Evolutionary conservation across 179 eudicot genomes (phyloP).

Genomic region (Vitellaria paradoxa): DNA sequence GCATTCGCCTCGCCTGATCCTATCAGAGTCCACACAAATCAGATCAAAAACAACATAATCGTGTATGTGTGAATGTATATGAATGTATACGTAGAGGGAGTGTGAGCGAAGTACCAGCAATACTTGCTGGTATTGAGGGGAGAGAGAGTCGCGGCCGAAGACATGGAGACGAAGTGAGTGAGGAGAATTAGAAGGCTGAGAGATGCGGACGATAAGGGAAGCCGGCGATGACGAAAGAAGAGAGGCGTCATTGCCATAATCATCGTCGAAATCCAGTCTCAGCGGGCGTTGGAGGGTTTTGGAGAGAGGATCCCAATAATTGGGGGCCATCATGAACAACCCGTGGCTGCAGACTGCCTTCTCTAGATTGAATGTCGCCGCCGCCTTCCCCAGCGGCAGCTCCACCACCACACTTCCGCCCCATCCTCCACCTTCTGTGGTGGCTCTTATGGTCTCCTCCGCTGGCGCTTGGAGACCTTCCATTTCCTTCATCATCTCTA

Average conservation of each 20-base stretch:
- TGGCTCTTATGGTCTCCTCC: background rate
- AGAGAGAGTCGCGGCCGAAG: conserved; percentile 31
- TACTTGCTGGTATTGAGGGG: conserved; percentile 22
- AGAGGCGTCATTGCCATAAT: background rate
- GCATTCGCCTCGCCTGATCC: conserved; percentile 72
- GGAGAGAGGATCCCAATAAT: conserved; percentile 62
- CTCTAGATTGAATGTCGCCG: conserved; percentile 40
- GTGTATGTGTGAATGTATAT: background rate
- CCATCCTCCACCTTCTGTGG: conserved; percentile 11
- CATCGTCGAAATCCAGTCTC: conserved; percentile 27
- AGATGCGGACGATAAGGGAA: conserved; percentile 32
- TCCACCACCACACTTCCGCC: conserved; percentile 21
- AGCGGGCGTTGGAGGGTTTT: conserved; percentile 67
- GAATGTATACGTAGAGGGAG: background rate
- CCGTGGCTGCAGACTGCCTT: conserved; percentile 81
- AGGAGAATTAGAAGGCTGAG: conserved; percentile 35
- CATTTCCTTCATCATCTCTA: background rate
- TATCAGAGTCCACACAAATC: conserved; percentile 7
- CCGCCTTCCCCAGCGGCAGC: conserved; percentile 36
- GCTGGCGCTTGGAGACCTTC: background rate
- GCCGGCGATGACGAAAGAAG: conserved; percentile 7
- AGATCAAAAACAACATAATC: background rate
- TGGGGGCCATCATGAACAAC: conserved; percentile 78
- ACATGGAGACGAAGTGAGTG: conserved; percentile 40
- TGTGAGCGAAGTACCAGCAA: conserved; percentile 24